These are phyloP conservation scores for Fraxinus baroniana DNA, from an alignment of 305 asterid species.

Conservation along the genomic window DNA sequence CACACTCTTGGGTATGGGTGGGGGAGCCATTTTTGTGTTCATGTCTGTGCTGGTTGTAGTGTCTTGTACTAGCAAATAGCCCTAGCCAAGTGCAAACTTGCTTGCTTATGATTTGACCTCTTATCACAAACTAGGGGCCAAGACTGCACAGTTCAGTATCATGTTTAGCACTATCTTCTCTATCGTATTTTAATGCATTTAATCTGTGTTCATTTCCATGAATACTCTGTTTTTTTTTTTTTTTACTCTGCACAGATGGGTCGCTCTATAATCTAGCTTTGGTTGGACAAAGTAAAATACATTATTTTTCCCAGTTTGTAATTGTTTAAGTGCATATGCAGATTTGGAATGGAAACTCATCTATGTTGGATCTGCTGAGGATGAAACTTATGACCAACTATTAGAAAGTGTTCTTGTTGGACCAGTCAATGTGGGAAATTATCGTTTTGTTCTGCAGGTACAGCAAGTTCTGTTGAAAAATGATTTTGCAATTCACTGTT, in stretches of 20 bases:
- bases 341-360: conserved; percentile 99
- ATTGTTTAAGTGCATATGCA: conserved; percentile 34
- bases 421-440: conserved; percentile 91
- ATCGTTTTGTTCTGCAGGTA: conserved; percentile 89
- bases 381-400: conserved; percentile 92
- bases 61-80: background rate
- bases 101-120: background rate
- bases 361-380: conserved; percentile 98
- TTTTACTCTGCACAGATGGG: background rate
- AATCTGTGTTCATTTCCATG: conserved; percentile 4
- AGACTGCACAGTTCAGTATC: background rate
- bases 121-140: background rate
- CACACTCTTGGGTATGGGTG: background rate
- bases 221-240: background rate
- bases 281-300: background rate
- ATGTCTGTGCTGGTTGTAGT: background rate
- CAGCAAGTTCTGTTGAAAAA: background rate
- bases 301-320: conserved; percentile 12
- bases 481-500: background rate
- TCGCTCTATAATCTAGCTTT: background rate
- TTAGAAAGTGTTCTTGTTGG: conserved; percentile 97
- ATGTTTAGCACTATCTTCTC: background rate
- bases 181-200: background rate
- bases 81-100: background rate
- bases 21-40: background rate